Base-by-base conservation (phyloP, 1,284 basidiomycete species). In the Anthracocystis walkeri region DNA sequence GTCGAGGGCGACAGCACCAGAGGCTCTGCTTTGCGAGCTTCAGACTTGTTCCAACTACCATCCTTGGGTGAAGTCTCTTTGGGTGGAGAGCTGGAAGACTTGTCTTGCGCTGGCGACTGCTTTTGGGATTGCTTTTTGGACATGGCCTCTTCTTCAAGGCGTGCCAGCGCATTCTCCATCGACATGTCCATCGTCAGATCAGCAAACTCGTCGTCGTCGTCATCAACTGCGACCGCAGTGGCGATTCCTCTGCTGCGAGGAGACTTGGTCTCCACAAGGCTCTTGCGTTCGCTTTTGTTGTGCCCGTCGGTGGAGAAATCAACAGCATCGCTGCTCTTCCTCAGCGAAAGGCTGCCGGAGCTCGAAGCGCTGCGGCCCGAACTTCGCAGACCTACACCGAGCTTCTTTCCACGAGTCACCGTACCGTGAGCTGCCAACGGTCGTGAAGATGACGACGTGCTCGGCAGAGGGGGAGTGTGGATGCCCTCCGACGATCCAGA, bases 221-320 rank as follows among this genome's bases (percentile, higher is more conserved):
- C 68, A 8, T 63, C 63, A 29, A 62, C 63, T 7, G 56, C n/a
- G 1, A 58, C 42, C 4, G 58, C 55, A 7, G 42, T 57, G 10
- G 63, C 68, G 35, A 71, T 62, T n/a, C 62, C 63, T 49, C 46
- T 51, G 50, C 42, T 65, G 42, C 59, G 51, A 8, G 68, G 68
- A 29, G 63, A 66, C 14, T 41, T 57, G n/a, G 53, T 31, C 10
- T 58, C 53, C 38, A 53, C 7, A 2, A 40, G 27, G 12, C n/a
- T 41, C 14, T 55, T 41, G 25, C 25, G 49, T 29, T 49, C 21
- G 21, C 48, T 52, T 29, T 54, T 48, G 49, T 21, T 53, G 10
- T 31, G 38, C 0, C 49, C 41, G 18, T 51, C 29, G 45, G 6
- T 8, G 40, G 20, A 25, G 16, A 58, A 33, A 4, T 42, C 45